Conservation (phyloP, 495 filamentous ascomycete species). For the Neurospora sp. region DNA sequence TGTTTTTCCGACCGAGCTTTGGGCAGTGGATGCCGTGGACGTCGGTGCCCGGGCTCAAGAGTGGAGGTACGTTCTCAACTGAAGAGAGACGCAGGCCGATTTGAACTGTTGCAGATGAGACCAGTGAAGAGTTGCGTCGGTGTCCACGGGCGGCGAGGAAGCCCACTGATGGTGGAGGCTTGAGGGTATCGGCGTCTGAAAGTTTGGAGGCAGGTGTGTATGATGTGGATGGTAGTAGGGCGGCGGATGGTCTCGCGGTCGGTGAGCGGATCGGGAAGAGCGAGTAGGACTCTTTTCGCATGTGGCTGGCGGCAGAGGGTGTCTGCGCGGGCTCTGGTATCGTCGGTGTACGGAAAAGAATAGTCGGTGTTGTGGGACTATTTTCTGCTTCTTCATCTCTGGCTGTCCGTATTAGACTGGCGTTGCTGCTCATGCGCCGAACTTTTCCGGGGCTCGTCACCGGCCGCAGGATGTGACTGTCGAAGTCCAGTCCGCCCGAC, state of each 20-base stretch:
- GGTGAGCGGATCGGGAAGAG: constrained; percentile 27
- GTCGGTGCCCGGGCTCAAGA: constrained; percentile 12
- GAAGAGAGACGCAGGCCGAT: constrained; percentile 40
- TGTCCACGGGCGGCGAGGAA: constrained; percentile 23
- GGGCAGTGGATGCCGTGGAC: constrained; percentile 28
- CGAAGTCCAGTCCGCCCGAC: constrained; percentile 16
- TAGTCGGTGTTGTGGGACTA: constrained; percentile 15
- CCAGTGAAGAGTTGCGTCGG: constrained; percentile 34
- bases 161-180: constrained; percentile 33
- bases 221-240: constrained; percentile 31
- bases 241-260: constrained; percentile 21
- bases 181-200: constrained; percentile 16
- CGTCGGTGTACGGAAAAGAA: constrained; percentile 16
- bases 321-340: constrained; percentile 22
- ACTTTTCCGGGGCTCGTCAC: constrained; percentile 16
- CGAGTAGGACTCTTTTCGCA: constrained; percentile 32
- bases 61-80: constrained; percentile 30
- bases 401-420: constrained; percentile 17
- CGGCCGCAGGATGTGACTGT: constrained; percentile 23
- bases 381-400: constrained; percentile 18
- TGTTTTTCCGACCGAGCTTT: constrained; percentile 8
- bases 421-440: constrained; percentile 26
- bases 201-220: constrained; percentile 27
- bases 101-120: constrained; percentile 38
- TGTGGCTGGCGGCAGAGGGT: constrained; percentile 12